phyloP scores from a whole-genome alignment of 2,329 filamentous ascomycete species.

The Colletotrichum siamense region DNA sequence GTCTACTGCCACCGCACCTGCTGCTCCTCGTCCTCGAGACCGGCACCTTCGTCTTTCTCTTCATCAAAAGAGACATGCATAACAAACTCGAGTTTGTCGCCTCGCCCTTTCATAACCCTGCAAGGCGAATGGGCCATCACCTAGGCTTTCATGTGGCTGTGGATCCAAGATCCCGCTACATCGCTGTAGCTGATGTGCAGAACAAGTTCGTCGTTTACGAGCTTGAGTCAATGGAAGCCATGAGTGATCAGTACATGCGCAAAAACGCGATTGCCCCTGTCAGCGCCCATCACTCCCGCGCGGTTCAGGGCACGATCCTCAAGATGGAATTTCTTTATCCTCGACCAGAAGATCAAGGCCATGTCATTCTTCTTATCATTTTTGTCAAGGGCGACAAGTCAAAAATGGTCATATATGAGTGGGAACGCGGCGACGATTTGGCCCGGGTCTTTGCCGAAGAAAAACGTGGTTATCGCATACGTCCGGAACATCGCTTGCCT shows the following conservation, averaged over 20 bases:
- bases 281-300: constrained; percentile 44
- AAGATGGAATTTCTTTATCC: constrained; percentile 88
- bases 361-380: constrained; percentile 78
- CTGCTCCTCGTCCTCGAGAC: constrained; percentile 78
- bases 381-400: constrained; percentile 53
- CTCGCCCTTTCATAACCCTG: constrained; percentile 63
- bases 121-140: constrained; percentile 53
- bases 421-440: constrained; percentile 59
- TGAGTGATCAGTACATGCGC: constrained; percentile 53
- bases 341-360: constrained; percentile 66
- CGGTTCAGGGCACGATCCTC: constrained; percentile 75
- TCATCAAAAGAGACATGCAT: constrained; percentile 54
- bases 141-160: constrained; percentile 73
- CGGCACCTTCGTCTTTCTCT: constrained; percentile 79
- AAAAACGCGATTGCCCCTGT: constrained; percentile 63
- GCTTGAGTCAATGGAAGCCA: constrained; percentile 61
- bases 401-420: constrained; percentile 64
- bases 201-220: constrained; percentile 75
- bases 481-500: constrained; percentile 62
- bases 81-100: constrained; percentile 65
- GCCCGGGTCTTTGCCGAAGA: constrained; percentile 49
- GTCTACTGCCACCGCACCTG: constrained; percentile 74
- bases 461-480: constrained; percentile 55
- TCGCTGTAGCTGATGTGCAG: constrained; percentile 75
- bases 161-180: constrained; percentile 74